Evolutionary conservation across 2,329 filamentous ascomycete species (phyloP).

Genomic region (Aspergillus arachidicola): DNA sequence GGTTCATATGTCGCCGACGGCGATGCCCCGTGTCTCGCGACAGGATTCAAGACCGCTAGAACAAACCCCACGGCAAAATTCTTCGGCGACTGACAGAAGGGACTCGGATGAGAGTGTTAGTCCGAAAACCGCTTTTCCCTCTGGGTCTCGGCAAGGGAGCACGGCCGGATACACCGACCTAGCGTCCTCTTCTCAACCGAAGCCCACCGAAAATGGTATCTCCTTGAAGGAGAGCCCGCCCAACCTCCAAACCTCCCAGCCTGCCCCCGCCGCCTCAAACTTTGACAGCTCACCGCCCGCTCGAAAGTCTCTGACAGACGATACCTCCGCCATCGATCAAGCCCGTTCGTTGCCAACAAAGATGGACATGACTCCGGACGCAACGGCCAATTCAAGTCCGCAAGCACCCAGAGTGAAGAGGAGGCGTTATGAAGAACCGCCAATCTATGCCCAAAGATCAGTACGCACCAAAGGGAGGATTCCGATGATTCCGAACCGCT

Average conservation of each 20-base stretch:
- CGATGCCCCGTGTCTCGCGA: slow-evolving; percentile 32
- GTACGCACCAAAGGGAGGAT: slow-evolving; percentile 44
- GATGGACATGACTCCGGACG: slow-evolving; percentile 26
- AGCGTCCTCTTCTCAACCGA: slow-evolving; percentile 24
- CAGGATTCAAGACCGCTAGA: slow-evolving; percentile 46
- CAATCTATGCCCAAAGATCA: slow-evolving; percentile 53
- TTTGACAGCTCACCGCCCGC: slow-evolving; percentile 34
- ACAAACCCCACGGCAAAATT: slow-evolving; percentile 34
- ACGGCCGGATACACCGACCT: slow-evolving; percentile 29
- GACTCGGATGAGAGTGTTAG: slow-evolving; percentile 75
- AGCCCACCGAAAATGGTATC: slow-evolving; percentile 31
- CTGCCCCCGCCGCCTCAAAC: slow-evolving; percentile 20
- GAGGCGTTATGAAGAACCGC: slow-evolving; percentile 55
- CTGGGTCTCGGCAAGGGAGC: slow-evolving; percentile 33
- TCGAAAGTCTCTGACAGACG: slow-evolving; percentile 19
- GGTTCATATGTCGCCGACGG: slow-evolving; percentile 33
- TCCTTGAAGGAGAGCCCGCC: slow-evolving; percentile 26
- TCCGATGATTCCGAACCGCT: slow-evolving; percentile 43
- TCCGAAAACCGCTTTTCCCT: slow-evolving; percentile 64
- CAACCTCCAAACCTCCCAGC: slow-evolving; percentile 16
- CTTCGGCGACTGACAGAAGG: slow-evolving; percentile 64
- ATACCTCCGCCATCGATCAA: slow-evolving; percentile 14
- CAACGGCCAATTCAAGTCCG: slow-evolving; percentile 23
- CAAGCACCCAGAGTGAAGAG: slow-evolving; percentile 52
- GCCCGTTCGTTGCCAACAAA: slow-evolving; percentile 23